Conservation (phyloP, 768 basidiomycete genomes). For the Rhodotorula sphaerocarpa region DNA sequence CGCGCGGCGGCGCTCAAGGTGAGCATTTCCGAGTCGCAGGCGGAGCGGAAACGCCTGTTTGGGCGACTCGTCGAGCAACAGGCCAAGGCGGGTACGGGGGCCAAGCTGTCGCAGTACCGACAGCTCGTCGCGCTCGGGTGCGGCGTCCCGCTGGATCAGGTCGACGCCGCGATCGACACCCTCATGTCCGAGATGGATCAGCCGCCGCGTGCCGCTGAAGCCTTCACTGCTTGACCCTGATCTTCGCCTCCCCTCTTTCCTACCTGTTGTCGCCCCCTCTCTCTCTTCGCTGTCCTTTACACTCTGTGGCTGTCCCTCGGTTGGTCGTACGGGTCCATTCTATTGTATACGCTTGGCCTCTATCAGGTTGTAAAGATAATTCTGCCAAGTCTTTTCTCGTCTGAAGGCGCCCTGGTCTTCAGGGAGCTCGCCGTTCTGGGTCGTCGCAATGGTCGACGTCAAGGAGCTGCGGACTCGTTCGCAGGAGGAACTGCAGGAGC, state of each 20-base stretch:
- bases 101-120: conserved; percentile 80
- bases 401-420: too few species aligned
- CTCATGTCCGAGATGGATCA: conserved; percentile 55
- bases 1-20: conserved; percentile 53
- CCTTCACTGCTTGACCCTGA: neutral
- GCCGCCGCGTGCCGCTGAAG: neutral
- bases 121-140: conserved; percentile 81
- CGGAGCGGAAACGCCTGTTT: conserved; percentile 60
- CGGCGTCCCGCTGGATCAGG: conserved; percentile 77
- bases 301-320: neutral
- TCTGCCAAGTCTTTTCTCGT: too few species aligned
- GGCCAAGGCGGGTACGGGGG: conserved; percentile 81
- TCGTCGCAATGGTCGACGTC: too few species aligned
- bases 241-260: neutral
- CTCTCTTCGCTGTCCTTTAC: too few species aligned
- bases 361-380: too few species aligned
- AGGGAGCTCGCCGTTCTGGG: too few species aligned
- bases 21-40: conserved; percentile 59
- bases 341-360: too few species aligned
- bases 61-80: conserved; percentile 56
- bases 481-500: too few species aligned
- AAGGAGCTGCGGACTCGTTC: too few species aligned
- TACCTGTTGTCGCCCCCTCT: too few species aligned
- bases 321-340: neutral
- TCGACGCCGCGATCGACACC: conserved; percentile 75